A percentile compares a stretch with the other conserved stretches of the same genome.
Conservation (phyloP, 495 filamentous ascomycete species). For the Choiromyces venosus region DNA sequence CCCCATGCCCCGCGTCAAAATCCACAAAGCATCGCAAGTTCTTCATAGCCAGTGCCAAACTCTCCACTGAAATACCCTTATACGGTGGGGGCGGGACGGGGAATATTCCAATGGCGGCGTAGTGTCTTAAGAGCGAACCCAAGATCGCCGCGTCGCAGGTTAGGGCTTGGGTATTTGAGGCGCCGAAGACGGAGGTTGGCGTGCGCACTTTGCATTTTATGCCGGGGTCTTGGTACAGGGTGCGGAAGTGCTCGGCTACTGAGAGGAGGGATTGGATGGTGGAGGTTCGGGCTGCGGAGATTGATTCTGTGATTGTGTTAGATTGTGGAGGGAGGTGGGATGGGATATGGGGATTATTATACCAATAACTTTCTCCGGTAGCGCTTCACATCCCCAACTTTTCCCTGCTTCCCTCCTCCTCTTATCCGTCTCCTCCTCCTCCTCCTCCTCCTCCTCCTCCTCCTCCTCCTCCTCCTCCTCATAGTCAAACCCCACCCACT, state of each 20-base stretch:
- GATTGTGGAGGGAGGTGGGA: neutral
- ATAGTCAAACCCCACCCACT: neutral
- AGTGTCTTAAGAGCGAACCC: conserved; percentile 16
- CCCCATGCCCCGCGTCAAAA: conserved; percentile 6
- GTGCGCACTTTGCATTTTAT: conserved; percentile 5
- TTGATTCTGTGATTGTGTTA: neutral
- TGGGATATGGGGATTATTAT: neutral
- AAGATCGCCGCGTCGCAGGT: conserved; percentile 21
- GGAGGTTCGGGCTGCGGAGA: neutral
- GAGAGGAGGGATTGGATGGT: conserved; percentile 5
- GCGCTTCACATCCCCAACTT: neutral
- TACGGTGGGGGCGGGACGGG: conserved; percentile 16
- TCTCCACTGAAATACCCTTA: neutral
- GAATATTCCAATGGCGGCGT: conserved; percentile 16
- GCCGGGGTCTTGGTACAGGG: conserved; percentile 1
- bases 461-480: neutral
- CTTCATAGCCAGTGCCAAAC: conserved; percentile 1
- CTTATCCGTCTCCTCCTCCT: neutral
- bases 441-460: neutral
- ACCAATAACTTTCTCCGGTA: conserved; percentile 13
- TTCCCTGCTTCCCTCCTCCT: neutral
- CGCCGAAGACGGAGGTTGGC: neutral
- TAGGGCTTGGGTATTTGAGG: neutral
- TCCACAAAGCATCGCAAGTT: conserved; percentile 10
- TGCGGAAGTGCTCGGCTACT: neutral